These are phyloP conservation scores for Verticillium nonalfalfae DNA, from an alignment of 2,329 filamentous ascomycete species.

Conservation along the genomic window DNA sequence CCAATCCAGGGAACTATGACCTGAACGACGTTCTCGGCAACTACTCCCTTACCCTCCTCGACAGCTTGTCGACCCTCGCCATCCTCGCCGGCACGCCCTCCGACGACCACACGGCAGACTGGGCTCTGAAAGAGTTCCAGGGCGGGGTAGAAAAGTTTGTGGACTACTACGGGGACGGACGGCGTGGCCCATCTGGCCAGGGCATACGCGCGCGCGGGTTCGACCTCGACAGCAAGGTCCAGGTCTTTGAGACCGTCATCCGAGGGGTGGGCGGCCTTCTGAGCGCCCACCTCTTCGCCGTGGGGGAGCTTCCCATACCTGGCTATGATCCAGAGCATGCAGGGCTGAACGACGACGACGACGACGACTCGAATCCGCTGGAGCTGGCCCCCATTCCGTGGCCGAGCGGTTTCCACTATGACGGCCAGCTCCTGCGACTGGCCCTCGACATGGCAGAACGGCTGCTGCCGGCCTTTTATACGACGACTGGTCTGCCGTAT, in stretches of 20 bases:
- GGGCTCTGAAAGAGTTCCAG: constrained; percentile 71
- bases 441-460: constrained; percentile 80
- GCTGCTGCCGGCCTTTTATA: constrained; percentile 87
- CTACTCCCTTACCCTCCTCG: constrained; percentile 92
- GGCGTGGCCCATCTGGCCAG: constrained; percentile 57
- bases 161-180: constrained; percentile 80
- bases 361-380: constrained; percentile 30
- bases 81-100: constrained; percentile 76
- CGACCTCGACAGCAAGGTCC: constrained; percentile 94
- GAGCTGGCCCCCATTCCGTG: constrained; percentile 56
- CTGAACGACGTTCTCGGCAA: constrained; percentile 95
- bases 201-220: constrained; percentile 76
- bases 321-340: constrained; percentile 57
- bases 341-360: constrained; percentile 16
- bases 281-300: constrained; percentile 88
- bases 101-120: constrained; percentile 45
- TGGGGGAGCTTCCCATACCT: constrained; percentile 80
- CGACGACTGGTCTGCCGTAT: constrained; percentile 85
- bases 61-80: constrained; percentile 89
- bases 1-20: constrained; percentile 74
- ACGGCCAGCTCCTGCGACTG: constrained; percentile 85
- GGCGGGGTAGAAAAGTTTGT: constrained; percentile 71
- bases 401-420: constrained; percentile 68
- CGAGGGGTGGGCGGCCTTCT: constrained; percentile 84
- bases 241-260: constrained; percentile 98